Percentiles rank a stretch among this genome's conserved stretches.
Evolutionary conservation across 768 basidiomycete genomes (phyloP).

Genomic region (Porphyrellus cyaneotinctus): DNA sequence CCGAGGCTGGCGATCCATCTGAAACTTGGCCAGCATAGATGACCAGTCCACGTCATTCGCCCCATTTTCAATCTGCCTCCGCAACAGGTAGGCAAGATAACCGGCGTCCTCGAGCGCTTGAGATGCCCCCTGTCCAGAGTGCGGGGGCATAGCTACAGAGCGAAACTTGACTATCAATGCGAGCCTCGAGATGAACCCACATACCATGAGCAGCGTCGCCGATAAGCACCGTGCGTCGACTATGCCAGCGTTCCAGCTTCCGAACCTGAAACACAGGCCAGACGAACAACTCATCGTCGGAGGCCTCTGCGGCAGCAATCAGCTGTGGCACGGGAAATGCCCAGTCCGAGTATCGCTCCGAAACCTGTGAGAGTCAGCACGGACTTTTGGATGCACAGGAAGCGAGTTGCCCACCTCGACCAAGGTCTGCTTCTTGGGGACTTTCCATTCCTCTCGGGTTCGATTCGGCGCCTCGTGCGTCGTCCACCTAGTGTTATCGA

Average conservation of each 20-base stretch:
- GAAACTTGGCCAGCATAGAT: conserved; percentile 19
- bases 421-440: conserved; percentile 20
- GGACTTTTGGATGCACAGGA: neutral
- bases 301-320: conserved; percentile 18
- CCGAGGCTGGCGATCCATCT: conserved; percentile 21
- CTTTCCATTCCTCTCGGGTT: conserved; percentile 28
- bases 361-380: conserved; percentile 14
- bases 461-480: conserved; percentile 25
- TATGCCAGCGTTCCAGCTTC: conserved; percentile 24
- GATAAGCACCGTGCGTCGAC: conserved; percentile 25
- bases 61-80: conserved; percentile 5
- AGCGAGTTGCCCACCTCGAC: conserved; percentile 10
- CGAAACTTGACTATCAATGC: neutral
- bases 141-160: conserved; percentile 28
- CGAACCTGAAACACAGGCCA: conserved; percentile 29
- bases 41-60: conserved; percentile 11
- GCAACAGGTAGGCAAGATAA: conserved; percentile 29
- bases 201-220: conserved; percentile 33
- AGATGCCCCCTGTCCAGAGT: conserved; percentile 32
- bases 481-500: conserved; percentile 25
- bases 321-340: conserved; percentile 28
- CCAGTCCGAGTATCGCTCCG: conserved; percentile 25
- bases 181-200: neutral
- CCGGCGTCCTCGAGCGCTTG: conserved; percentile 30
- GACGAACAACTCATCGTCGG: conserved; percentile 16